Evolutionary conservation across 1,284 basidiomycete species (phyloP).

Genomic region (Sphagnurus paluster): DNA sequence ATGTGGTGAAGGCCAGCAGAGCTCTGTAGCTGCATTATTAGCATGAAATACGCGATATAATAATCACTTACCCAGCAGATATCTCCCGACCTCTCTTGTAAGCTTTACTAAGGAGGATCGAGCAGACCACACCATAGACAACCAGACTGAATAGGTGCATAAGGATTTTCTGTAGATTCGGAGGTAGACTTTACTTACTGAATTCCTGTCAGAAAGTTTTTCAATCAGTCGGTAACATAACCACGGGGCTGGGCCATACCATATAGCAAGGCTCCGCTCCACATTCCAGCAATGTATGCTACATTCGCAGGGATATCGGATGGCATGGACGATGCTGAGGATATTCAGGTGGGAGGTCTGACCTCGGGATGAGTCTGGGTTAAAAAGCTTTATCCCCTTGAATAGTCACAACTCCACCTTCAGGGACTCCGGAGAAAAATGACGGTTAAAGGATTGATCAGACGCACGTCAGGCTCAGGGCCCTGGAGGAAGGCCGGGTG

Average conservation of each 20-base stretch:
- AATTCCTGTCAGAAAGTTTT: conserved; percentile 17
- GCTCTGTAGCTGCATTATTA: conserved; percentile 8
- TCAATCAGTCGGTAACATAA: not conserved
- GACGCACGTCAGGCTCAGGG: too few species aligned
- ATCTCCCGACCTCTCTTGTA: conserved; percentile 19
- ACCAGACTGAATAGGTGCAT: conserved; percentile 15
- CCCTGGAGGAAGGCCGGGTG: too few species aligned
- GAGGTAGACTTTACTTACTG: too few species aligned
- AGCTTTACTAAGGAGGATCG: conserved; percentile 18
- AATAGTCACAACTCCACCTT: too few species aligned
- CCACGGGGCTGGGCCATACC: conserved; percentile 13
- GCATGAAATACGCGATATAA: not conserved
- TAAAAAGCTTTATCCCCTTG: too few species aligned
- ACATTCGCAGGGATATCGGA: conserved; percentile 27
- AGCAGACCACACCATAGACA: conserved; percentile 23
- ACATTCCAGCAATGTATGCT: conserved; percentile 26
- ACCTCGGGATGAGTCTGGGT: too few species aligned
- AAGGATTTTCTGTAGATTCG: not conserved
- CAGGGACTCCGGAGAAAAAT: too few species aligned
- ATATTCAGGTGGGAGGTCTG: too few species aligned
- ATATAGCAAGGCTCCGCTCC: conserved; percentile 25
- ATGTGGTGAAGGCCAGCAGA: conserved; percentile 20
- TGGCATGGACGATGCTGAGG: conserved; percentile 9
- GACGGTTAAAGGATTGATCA: too few species aligned
- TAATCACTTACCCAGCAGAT: conserved; percentile 14